phyloP scores from a whole-genome alignment of 345 rosid species.

The Citrus hindsii region DNA sequence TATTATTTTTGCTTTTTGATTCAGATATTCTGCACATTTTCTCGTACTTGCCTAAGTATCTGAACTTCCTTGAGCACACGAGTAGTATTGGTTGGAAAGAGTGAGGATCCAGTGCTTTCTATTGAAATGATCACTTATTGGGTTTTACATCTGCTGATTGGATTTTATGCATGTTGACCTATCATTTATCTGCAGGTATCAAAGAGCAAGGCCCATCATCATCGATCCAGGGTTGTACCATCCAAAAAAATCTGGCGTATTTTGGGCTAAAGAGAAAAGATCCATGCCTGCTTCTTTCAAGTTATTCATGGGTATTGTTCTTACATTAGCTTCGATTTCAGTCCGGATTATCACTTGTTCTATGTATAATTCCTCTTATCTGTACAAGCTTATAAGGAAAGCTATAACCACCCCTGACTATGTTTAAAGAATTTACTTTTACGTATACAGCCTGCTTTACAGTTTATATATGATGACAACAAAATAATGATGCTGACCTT shows the following conservation, averaged over 20 bases:
- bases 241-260: conserved; percentile 72
- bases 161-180: background rate
- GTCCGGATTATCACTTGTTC: background rate
- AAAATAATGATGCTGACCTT: background rate
- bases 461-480: background rate
- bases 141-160: background rate
- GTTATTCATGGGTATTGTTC: conserved; percentile 66
- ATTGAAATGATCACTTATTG: conserved; percentile 2
- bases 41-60: conserved; percentile 86
- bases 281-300: conserved; percentile 87
- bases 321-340: conserved; percentile 1
- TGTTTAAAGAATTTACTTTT: too few relatives aligned
- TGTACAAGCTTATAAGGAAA: background rate
- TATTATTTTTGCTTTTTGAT: conserved; percentile 23
- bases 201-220: conserved; percentile 83
- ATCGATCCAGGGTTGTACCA: conserved; percentile 94
- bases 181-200: conserved; percentile 43
- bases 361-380: background rate
- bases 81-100: conserved; percentile 93
- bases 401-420: background rate
- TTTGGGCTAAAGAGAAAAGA: conserved; percentile 87
- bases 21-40: conserved; percentile 90
- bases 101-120: conserved; percentile 44
- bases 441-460: background rate
- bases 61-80: conserved; percentile 94